Evolutionary conservation across 2,329 filamentous ascomycete genomes (phyloP).

Genomic region (Lasiodiplodia sp.): DNA sequence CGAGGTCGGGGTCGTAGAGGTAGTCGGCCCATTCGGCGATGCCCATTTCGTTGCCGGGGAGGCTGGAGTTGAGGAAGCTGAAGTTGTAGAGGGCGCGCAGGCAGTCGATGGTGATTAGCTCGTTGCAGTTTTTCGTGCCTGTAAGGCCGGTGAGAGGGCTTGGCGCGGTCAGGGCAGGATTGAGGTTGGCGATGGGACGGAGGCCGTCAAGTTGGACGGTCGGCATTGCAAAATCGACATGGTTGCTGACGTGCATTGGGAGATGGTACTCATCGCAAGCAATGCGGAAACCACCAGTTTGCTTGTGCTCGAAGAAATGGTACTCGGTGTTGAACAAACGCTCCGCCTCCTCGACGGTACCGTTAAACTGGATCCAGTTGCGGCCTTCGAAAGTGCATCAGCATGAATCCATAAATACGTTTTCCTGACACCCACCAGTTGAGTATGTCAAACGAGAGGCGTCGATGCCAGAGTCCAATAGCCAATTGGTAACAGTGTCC

Average conservation of each 20-base stretch:
- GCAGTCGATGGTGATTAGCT: constrained; percentile 65
- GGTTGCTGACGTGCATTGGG: constrained; percentile 36
- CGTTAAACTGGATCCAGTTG: constrained; percentile 51
- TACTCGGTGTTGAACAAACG: constrained; percentile 49
- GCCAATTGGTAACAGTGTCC: constrained; percentile 38
- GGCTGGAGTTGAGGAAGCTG: constrained; percentile 31
- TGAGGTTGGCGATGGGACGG: background rate
- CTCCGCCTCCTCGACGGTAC: constrained; percentile 48
- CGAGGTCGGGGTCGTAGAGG: constrained; percentile 39
- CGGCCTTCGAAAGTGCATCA: background rate
- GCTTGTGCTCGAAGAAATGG: constrained; percentile 46
- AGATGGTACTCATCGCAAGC: constrained; percentile 51
- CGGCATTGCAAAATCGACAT: constrained; percentile 47
- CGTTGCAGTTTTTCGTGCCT: constrained; percentile 55
- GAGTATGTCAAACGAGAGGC: constrained; percentile 30
- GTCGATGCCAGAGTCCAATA: constrained; percentile 28
- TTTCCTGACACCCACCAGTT: constrained; percentile 31
- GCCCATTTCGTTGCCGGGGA: constrained; percentile 24
- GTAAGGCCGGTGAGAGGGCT: constrained; percentile 34
- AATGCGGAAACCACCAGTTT: constrained; percentile 43
- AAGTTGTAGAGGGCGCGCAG: constrained; percentile 48
- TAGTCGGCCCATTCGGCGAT: constrained; percentile 28
- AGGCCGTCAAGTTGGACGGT: constrained; percentile 50
- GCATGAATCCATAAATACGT: too few relatives aligned
- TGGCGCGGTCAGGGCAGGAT: background rate